These are phyloP conservation scores for Elsinoe necatrix DNA, from an alignment of 2,329 filamentous ascomycete genomes.

Conservation along the genomic window DNA sequence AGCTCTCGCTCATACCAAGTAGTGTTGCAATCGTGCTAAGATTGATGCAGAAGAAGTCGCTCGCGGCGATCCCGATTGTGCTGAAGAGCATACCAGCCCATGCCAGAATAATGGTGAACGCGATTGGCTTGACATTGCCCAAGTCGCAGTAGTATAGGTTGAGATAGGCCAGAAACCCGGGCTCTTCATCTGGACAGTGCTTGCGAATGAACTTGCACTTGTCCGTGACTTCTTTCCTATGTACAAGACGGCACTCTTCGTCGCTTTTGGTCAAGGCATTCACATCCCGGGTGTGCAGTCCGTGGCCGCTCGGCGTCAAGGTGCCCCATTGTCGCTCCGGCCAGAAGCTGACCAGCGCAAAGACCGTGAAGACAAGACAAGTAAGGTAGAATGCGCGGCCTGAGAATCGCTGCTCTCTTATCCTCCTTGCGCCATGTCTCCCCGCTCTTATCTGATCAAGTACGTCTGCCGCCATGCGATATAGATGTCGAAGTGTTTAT, in stretches of 20 bases:
- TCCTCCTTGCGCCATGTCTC: constrained; percentile 3
- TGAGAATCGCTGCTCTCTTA: constrained; percentile 8
- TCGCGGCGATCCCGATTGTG: constrained; percentile 94
- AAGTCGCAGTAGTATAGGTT: constrained; percentile 83
- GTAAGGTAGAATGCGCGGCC: constrained; percentile 19
- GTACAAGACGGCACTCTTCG: constrained; percentile 65
- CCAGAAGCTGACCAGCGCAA: constrained; percentile 16
- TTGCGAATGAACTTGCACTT: constrained; percentile 77
- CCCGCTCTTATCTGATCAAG: not conserved
- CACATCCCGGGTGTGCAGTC: constrained; percentile 2
- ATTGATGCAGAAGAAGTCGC: constrained; percentile 97
- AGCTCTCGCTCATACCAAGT: constrained; percentile 86
- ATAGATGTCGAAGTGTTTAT: not conserved
- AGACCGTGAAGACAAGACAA: constrained; percentile 13
- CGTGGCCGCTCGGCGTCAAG: not conserved
- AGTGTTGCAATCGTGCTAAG: constrained; percentile 84
- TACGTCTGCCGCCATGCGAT: constrained; percentile 10
- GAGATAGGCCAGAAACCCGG: constrained; percentile 81
- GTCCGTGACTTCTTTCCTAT: constrained; percentile 53
- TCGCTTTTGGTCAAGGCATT: constrained; percentile 21
- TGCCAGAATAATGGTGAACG: constrained; percentile 66
- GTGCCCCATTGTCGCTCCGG: not conserved
- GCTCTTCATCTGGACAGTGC: constrained; percentile 82
- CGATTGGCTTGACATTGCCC: constrained; percentile 58
- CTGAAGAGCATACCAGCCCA: constrained; percentile 91